phyloP scores from a whole-genome alignment of 441 rosid genomes.

The Mallotus repandus region DNA sequence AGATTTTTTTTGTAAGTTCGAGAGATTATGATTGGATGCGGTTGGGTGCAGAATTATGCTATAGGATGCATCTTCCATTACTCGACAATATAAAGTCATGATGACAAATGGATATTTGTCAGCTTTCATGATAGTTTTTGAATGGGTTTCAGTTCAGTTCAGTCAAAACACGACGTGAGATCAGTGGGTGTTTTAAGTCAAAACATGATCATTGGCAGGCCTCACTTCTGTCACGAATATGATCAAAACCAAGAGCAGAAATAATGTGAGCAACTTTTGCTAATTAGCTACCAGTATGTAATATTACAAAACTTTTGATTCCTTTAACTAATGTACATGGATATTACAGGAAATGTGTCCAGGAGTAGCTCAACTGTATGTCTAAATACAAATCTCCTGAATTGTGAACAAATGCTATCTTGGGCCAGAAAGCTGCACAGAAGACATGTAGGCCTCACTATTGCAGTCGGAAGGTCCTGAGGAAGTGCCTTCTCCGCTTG shows the following conservation, averaged over 20 bases:
- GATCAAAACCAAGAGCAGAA: neutral
- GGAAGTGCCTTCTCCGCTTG: constrained; percentile 67
- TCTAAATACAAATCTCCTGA: constrained; percentile 20
- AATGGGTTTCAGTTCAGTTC: neutral
- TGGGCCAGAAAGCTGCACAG: constrained; percentile 89
- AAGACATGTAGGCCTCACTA: constrained; percentile 66
- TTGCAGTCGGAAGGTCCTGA: constrained; percentile 77
- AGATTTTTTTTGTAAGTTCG: neutral
- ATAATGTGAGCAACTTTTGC: constrained; percentile 1
- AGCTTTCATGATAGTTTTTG: neutral
- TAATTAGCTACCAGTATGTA: neutral
- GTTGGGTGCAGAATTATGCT: neutral
- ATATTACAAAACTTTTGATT: constrained; percentile 28
- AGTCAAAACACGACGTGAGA: neutral
- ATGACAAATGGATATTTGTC: neutral
- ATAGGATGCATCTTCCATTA: neutral
- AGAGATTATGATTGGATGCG: constrained; percentile 5
- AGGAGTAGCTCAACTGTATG: constrained; percentile 12
- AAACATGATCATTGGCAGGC: neutral
- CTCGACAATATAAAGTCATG: neutral
- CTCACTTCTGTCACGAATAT: neutral
- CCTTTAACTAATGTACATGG: constrained; percentile 24
- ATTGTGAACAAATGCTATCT: constrained; percentile 44
- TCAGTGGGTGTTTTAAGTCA: neutral
- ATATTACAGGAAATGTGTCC: constrained; percentile 7